phyloP scores from a whole-genome alignment of 2,329 filamentous ascomycete genomes.

The Trichoderma cornu-damae region DNA sequence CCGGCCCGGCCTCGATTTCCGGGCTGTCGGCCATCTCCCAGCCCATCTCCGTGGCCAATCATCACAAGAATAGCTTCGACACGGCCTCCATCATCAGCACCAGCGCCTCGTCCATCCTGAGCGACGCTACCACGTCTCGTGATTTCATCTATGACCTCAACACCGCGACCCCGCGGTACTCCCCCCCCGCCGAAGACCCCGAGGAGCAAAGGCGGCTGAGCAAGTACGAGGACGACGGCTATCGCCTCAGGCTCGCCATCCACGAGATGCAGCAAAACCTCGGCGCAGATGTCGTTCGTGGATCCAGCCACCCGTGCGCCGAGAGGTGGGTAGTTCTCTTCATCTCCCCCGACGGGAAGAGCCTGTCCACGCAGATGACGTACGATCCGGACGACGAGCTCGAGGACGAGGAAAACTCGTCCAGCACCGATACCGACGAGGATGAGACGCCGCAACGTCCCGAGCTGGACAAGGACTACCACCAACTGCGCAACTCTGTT shows the following conservation, averaged over 20 bases:
- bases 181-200: constrained; percentile 46
- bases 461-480: constrained; percentile 72
- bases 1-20: constrained; percentile 61
- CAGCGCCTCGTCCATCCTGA: constrained; percentile 66
- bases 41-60: constrained; percentile 55
- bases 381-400: constrained; percentile 63
- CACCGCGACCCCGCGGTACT: constrained; percentile 49
- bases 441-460: constrained; percentile 56
- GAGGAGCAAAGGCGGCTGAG: constrained; percentile 41
- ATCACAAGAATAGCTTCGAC: constrained; percentile 54
- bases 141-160: constrained; percentile 57
- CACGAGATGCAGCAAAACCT: constrained; percentile 66
- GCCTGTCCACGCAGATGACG: constrained; percentile 64
- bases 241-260: constrained; percentile 60
- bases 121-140: constrained; percentile 61
- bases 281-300: constrained; percentile 59
- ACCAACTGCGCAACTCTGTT: constrained; percentile 74
- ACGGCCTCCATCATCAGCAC: constrained; percentile 67
- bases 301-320: constrained; percentile 70
- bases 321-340: constrained; percentile 82
- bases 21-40: constrained; percentile 65
- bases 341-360: constrained; percentile 66
- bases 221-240: constrained; percentile 60
- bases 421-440: constrained; percentile 55
- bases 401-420: constrained; percentile 61